Base-by-base conservation (phyloP, 129 eudicot species). In the Flaveria linearis region DNA sequence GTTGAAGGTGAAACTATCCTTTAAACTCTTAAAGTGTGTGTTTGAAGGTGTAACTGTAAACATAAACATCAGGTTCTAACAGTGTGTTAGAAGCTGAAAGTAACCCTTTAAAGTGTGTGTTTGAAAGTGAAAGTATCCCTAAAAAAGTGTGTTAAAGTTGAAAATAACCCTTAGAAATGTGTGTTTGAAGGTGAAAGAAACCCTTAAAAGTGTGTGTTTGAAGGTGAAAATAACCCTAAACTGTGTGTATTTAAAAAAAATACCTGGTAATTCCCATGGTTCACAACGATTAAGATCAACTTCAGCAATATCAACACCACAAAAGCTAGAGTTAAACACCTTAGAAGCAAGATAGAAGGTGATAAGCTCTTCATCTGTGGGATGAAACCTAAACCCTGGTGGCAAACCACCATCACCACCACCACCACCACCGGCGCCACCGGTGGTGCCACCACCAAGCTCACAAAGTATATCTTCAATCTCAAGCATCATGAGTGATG, bases 331-430 rank as follows among this genome's bases (percentile, higher is more conserved):
- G 52, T 75, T 78, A 72, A 88, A 90, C 78, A 90, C 94, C 75
- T 92, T 92, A 7, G 98, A 90, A 80, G 98, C 98, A 58, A 92
- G 85, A 67, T 92, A 92, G 22, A 84, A 92, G 10, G 96, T 86
- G 25, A 92, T 81, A 68, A 92, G 98, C 70, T 92, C 98, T 78
- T 92, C 98, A 83, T 92, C 98, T 3, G 98, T 92, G 0, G 98
- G 98, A 81, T 92, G 98, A 69, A 92, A 92, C 86, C 97, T 82
- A 73, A 92, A 92, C 56, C 97, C 97, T 3, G 97, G 97, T 72
- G 97, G 96, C 84, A 92, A 73, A 53, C 85, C 18, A 68, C 72
- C 77, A 33, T 36, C 36, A 18, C 41, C 7, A 33, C 63, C 83
- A 13, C 78, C 85, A 17, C 16, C 64, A 66, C 74, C 86, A 17